Base-by-base conservation (phyloP, 176 grass and related monocot species). In the Oryza brachyantha region DNA sequence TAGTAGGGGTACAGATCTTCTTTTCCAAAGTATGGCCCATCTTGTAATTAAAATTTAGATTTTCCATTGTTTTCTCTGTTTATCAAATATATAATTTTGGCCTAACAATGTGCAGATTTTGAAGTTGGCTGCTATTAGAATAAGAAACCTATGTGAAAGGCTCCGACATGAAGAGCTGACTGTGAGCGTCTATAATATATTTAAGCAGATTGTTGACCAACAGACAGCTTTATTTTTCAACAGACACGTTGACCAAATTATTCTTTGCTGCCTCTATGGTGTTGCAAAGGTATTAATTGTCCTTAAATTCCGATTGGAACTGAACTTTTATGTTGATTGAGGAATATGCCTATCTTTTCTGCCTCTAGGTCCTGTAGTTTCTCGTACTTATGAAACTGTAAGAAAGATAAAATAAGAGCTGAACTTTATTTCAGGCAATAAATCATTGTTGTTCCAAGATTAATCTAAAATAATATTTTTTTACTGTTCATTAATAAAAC, bases 101-200 rank as follows among this genome's bases (percentile, higher is more conserved):
- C 32, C 50, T 79, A 58, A 48, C 75, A 74, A 62, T 85, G 34
- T 38, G 24, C 77, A 97, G 95, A 94, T 94, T 43, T 79, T 97
- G 82, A 97, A 97, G 84, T 76, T 97, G 84, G 92, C 87, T 82
- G 95, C 92, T 34, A 88, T 94, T 74, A 94, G 92, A 85, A 97
- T 97, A 66, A 92, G 87, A 80, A 97, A 91, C 60, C 77, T 94
- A 69, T 92, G 89, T 78, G 95, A 97, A 86, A 97, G 92, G 69
- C 64, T 97, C 52, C 83, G 65, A 37, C 74, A 83, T 76, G 80
- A 83, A 74, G 87, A 90, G 76, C 72, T 85, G 65, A 94, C 87
- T 72, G 95, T 94, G 67, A 37, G 65, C 72, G 87, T 97, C 13
- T 94, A 94, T 76, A 68, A 80, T 59, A 57, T 97, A 24, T 94